Evolutionary conservation across 352 stramenopile species (phyloP), one percentile per base, ranked within the genome.

Genomic region (Phytopythium montanum): DNA sequence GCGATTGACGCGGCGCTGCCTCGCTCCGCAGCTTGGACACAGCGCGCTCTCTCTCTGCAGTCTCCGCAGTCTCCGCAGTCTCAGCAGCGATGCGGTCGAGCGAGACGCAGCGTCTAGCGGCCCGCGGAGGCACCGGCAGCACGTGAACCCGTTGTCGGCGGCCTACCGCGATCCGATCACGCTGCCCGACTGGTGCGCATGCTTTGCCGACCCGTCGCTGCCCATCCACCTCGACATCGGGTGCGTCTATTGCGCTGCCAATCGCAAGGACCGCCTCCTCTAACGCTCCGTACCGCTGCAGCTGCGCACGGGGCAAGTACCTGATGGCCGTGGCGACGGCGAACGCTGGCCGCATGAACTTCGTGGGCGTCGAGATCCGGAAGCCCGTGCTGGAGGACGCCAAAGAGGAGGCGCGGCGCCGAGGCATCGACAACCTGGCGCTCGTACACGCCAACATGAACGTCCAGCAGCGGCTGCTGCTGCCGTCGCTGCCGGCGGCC

Each of bases 381-480:
- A 69, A 88, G 65, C 87, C 81, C 38, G 78, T 95, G 29, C 56
- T 95, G 29, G 60, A 81, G 38, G 79, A 91, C 50, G 85, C 85
- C 5, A 67, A 66, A 4, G 54, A 64, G 14, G 81, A 92, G 52
- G 70, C 73, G 0, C 31, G 69, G 51, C 67, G 59, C 7, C 75
- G 73, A 23, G 61, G 64, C 5, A 67, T 93, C n/a, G 33, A 57
- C 19, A 95, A 95, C 64, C 65, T 92, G 34, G 72, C 75, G 13
- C 82, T 94, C 36, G 38, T 95, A 13, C 85, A 94, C 55, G 87
- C 79, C 41, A 95, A 93, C 67, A 93, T 95, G 76, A 95, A 94
- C 64, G 62, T 90, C 46, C 87, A 95, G 49, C 77, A 90, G 61
- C 33, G 53, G 4, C 66, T 66, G 44, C 56, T 95, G 60, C 51